phyloP scores from a whole-genome alignment of 2,329 filamentous ascomycete species.

The Biscogniauxia mediterranea region DNA sequence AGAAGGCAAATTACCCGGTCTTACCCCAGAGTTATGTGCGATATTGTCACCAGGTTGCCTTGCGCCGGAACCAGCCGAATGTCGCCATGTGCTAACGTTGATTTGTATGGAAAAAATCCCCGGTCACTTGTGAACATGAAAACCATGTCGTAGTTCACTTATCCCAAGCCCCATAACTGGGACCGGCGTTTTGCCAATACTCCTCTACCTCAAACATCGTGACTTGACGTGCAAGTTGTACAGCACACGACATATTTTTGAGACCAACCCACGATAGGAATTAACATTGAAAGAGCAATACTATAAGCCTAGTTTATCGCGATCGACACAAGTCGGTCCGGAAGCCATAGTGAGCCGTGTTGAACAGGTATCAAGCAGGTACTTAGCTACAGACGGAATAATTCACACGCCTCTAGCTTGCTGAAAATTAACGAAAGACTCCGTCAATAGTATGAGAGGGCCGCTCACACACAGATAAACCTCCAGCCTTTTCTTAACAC shows the following conservation, averaged over 20 bases:
- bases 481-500: slow-evolving; percentile 13
- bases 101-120: slow-evolving; percentile 21
- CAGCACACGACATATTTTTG: not conserved
- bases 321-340: slow-evolving; percentile 3
- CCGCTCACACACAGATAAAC: slow-evolving; percentile 8
- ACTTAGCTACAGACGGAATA: not conserved
- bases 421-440: not conserved
- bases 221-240: not conserved
- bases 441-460: slow-evolving; percentile 1
- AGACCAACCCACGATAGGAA: not conserved
- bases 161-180: not conserved
- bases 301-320: not conserved
- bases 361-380: not conserved
- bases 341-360: not conserved
- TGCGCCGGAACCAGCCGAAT: slow-evolving; percentile 14
- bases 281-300: not conserved
- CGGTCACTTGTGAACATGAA: slow-evolving; percentile 18
- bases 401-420: not conserved
- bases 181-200: not conserved
- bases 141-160: not conserved
- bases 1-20: slow-evolving; percentile 24
- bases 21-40: slow-evolving; percentile 8
- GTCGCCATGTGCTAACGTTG: slow-evolving; percentile 14
- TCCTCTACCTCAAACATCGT: not conserved
- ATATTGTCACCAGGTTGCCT: slow-evolving; percentile 17